Percentiles rank a stretch among this genome's conserved stretches.
phyloP scores from a whole-genome alignment of 371 early-diverging fungal genomes.

The Mucor sp. region DNA sequence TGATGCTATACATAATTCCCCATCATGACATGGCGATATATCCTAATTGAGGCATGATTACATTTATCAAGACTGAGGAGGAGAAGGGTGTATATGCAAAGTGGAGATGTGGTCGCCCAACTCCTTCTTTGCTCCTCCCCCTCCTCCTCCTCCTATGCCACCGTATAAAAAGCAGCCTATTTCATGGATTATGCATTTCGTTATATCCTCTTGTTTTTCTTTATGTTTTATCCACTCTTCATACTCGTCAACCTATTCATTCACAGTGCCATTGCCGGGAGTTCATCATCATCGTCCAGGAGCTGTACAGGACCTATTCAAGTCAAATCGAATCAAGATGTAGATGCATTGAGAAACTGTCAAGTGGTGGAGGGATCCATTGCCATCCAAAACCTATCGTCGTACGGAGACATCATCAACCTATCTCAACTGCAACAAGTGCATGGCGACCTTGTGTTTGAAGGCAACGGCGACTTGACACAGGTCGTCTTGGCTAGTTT shows the following conservation, averaged over 20 bases:
- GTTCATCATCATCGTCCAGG: background rate
- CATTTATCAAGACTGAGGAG: background rate
- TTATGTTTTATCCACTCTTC: background rate
- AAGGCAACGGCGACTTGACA: slow-evolving; percentile 26
- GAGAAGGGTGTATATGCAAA: background rate
- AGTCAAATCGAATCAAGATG: slow-evolving; percentile 35
- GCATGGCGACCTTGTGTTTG: slow-evolving; percentile 33
- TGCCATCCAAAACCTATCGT: slow-evolving; percentile 28
- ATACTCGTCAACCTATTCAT: background rate
- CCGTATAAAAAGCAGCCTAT: background rate
- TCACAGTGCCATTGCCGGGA: background rate
- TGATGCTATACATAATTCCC: background rate
- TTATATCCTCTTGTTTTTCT: background rate
- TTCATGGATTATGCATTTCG: background rate
- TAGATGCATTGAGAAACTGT: slow-evolving; percentile 42
- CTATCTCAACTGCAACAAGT: slow-evolving; percentile 23
- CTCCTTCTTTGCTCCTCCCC: background rate
- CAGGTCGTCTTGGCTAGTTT: slow-evolving; percentile 29
- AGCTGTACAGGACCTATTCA: slow-evolving; percentile 24
- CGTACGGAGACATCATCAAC: slow-evolving; percentile 5
- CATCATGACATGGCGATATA: too few relatives aligned
- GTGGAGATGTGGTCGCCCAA: background rate
- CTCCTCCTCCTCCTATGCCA: background rate
- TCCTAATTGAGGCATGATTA: too few relatives aligned
- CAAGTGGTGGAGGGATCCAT: slow-evolving; percentile 42